phyloP scores from a whole-genome alignment of 2,329 filamentous ascomycete genomes.

The Pyricularia sp. region DNA sequence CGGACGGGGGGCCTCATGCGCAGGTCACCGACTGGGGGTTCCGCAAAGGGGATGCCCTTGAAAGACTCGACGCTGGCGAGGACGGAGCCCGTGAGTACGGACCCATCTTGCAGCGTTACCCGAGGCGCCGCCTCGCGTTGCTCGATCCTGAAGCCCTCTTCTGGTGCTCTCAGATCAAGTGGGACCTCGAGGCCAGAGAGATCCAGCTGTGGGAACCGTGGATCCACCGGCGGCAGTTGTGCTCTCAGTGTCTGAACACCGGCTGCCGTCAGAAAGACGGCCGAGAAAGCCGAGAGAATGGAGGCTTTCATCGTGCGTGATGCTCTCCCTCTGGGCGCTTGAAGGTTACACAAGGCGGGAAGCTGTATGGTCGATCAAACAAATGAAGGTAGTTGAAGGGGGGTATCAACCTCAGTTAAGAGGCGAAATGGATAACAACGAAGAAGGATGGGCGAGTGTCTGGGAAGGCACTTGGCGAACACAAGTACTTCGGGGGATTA shows the following conservation, averaged over 20 bases:
- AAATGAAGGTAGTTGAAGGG: neutral
- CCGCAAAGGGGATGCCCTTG: constrained; percentile 66
- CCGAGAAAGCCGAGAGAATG: neutral
- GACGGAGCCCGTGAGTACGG: constrained; percentile 43
- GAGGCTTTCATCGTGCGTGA: neutral
- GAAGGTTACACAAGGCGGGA: neutral
- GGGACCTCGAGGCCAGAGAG: neutral
- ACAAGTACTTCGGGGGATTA: neutral
- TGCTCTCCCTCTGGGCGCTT: too few species aligned
- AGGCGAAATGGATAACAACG: neutral
- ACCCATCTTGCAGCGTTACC: constrained; percentile 33
- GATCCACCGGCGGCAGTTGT: neutral
- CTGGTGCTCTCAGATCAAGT: neutral
- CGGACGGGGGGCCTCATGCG: constrained; percentile 61
- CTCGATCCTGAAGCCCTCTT: constrained; percentile 18
- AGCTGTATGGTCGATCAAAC: neutral
- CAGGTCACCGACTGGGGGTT: constrained; percentile 55
- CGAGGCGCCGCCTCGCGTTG: constrained; percentile 42
- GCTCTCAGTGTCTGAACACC: neutral
- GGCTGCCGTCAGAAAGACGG: neutral
- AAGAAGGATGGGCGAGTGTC: neutral
- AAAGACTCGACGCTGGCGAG: constrained; percentile 52
- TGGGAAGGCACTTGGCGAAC: neutral
- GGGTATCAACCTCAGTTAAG: neutral
- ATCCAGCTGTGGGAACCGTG: neutral